Percentiles rank a stretch among this genome's conserved stretches.
These are phyloP conservation scores for Bertia moriformis DNA, from an alignment of 2,329 filamentous ascomycete species.

Conservation along the genomic window DNA sequence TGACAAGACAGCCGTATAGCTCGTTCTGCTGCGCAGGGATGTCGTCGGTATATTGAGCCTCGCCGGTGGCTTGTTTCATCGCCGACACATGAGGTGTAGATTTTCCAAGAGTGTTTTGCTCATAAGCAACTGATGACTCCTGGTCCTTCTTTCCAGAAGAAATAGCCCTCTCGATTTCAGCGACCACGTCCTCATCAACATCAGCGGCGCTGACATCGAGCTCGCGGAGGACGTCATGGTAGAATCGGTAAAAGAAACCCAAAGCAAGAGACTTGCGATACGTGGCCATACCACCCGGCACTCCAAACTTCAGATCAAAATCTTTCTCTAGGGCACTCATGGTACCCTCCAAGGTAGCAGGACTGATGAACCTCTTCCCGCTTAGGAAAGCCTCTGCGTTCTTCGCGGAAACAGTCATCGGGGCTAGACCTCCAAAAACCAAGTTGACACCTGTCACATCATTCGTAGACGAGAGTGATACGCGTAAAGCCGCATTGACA, in stretches of 20 bases:
- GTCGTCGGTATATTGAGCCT: constrained; percentile 93
- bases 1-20: constrained; percentile 71
- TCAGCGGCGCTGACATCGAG: constrained; percentile 31
- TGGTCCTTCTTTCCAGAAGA: constrained; percentile 70
- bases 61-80: constrained; percentile 81
- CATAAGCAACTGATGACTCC: constrained; percentile 61
- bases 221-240: constrained; percentile 67
- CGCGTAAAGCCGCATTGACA: constrained; percentile 71
- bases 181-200: constrained; percentile 59
- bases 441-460: constrained; percentile 62
- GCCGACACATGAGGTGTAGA: constrained; percentile 76
- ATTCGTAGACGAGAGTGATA: constrained; percentile 55
- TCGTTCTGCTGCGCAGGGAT: constrained; percentile 79
- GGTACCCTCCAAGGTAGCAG: constrained; percentile 70
- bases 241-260: constrained; percentile 94
- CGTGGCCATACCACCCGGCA: constrained; percentile 93
- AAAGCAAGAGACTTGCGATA: constrained; percentile 83
- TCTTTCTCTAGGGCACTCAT: constrained; percentile 80
- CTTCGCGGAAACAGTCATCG: constrained; percentile 76
- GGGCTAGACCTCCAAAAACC: constrained; percentile 90
- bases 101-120: constrained; percentile 71
- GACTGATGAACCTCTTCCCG: constrained; percentile 67
- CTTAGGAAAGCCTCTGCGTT: constrained; percentile 59
- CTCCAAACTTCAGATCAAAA: constrained; percentile 77
- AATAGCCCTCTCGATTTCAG: constrained; percentile 73